Evolutionary conservation across 495 filamentous ascomycete genomes (phyloP), one percentile per base, ranked within the genome.

Genomic region (Hypoxylon rickii): DNA sequence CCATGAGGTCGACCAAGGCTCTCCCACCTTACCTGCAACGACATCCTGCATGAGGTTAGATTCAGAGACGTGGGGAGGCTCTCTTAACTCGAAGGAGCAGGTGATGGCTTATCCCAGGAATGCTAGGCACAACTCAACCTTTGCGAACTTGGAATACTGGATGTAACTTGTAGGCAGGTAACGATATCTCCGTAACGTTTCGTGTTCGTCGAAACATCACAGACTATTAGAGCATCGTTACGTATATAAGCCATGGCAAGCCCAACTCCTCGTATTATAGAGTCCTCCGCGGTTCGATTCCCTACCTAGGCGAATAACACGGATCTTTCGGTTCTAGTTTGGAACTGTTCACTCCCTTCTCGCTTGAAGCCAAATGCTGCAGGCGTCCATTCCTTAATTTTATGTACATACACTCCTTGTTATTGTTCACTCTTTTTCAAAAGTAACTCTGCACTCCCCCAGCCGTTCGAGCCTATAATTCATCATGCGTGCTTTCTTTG

Each of bases 401-500:
- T 46, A 32, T 29, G 43, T 49, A 50, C 31, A 50, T 45, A 56
- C 58, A 55, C 47, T 53, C 47, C 13, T 63, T 49, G 41, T 19
- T 41, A 51, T 21, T 16, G 24, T 38, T 22, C 51, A 38, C 13
- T 61, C 61, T 16, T 61, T 64, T 44, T 44, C 36, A 17, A 53
- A 13, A 53, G 29, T 55, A 51, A 48, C 53, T 55, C 38, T 33
- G 45, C 46, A 34, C 37, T 33, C 40, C 24, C 22, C 34, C 6
- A 53, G 47, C 20, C 38, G 8, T 29, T 55, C 31, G n/a, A 41
- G 52, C 34, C 22, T 53, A 54, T 32, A 61, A 19, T 20, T n/a
- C 36, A 63, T 43, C 44, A 70, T 70, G 64, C 58, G 56, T 46
- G 53, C 41, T 43, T 46, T 66, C 32, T 47, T 70, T 48, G 61